Evolutionary conservation across 1,284 basidiomycete species (phyloP).

Genomic region (Earliella scabrosa): DNA sequence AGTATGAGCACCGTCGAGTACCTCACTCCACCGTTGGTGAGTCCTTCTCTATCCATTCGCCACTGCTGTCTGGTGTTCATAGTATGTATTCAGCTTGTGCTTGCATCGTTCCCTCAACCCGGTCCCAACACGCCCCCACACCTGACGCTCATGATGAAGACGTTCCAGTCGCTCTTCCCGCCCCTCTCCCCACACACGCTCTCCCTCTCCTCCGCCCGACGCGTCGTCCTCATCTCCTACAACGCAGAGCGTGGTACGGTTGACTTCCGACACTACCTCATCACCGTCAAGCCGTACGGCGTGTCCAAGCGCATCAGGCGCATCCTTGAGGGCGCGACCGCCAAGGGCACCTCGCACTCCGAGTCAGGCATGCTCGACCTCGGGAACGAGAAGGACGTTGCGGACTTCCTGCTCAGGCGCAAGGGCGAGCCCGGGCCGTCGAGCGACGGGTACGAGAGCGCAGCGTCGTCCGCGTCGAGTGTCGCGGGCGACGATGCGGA

Average conservation of each 20-base stretch:
- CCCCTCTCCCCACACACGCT: conserved; percentile 82
- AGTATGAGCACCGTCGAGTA: conserved; percentile 83
- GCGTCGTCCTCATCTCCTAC: conserved; percentile 94
- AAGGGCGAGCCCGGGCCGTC: conserved; percentile 61
- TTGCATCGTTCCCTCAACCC: conserved; percentile 76
- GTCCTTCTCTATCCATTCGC: conserved; percentile 37
- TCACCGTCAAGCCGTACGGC: conserved; percentile 94
- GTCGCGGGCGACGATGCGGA: conserved; percentile 85
- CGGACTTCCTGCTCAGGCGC: conserved; percentile 89
- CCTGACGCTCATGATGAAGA: conserved; percentile 78
- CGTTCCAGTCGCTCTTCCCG: conserved; percentile 89
- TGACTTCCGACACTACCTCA: conserved; percentile 94
- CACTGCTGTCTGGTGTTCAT: no score
- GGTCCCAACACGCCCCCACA: conserved; percentile 73
- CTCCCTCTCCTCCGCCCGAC: conserved; percentile 82
- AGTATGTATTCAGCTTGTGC: conserved; percentile 59
- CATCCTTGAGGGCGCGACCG: conserved; percentile 74
- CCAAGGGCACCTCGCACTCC: conserved; percentile 38
- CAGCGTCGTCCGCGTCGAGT: conserved; percentile 74
- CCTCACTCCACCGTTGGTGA: conserved; percentile 82
- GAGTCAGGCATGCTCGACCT: conserved; percentile 71
- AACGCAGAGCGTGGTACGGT: conserved; percentile 86
- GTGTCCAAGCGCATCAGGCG: conserved; percentile 92
- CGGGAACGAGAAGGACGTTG: conserved; percentile 90
- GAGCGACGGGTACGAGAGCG: conserved; percentile 88